These are phyloP conservation scores for Saccharum spontaneum DNA, from an alignment of 176 grass and related monocot genomes.

Conservation along the genomic window DNA sequence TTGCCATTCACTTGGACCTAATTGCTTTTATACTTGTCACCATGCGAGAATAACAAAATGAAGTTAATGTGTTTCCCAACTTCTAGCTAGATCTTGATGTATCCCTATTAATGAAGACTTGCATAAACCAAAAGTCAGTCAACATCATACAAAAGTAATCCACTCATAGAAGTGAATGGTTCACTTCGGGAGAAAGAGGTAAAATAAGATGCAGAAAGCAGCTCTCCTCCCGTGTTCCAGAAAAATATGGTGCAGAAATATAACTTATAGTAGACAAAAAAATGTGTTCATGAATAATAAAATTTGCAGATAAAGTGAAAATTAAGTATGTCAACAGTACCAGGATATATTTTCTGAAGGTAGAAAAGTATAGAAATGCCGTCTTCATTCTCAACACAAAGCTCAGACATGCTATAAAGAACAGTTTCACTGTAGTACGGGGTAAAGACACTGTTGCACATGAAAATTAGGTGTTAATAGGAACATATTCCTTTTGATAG, in stretches of 20 bases:
- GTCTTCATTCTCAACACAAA: conserved; percentile 84
- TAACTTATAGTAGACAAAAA: not conserved
- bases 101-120: conserved; percentile 4
- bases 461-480: conserved; percentile 42
- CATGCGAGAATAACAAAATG: conserved; percentile 6
- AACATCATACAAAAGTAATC: not conserved
- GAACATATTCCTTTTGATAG: conserved; percentile 7
- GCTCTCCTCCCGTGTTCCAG: not conserved
- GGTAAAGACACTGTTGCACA: conserved; percentile 90
- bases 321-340: conserved; percentile 42
- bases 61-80: not conserved
- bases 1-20: not conserved
- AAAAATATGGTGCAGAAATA: not conserved
- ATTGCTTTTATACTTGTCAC: conserved; percentile 1
- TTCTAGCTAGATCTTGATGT: not conserved
- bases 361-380: conserved; percentile 96
- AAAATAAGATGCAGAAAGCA: no score
- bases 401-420: conserved; percentile 78
- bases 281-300: not conserved
- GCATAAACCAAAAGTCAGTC: not conserved
- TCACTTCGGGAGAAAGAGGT: not conserved
- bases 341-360: conserved; percentile 98
- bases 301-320: not conserved
- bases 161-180: not conserved
- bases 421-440: conserved; percentile 99